Base-by-base conservation (phyloP, 1,284 basidiomycete genomes). In the Flammula alnicola region DNA sequence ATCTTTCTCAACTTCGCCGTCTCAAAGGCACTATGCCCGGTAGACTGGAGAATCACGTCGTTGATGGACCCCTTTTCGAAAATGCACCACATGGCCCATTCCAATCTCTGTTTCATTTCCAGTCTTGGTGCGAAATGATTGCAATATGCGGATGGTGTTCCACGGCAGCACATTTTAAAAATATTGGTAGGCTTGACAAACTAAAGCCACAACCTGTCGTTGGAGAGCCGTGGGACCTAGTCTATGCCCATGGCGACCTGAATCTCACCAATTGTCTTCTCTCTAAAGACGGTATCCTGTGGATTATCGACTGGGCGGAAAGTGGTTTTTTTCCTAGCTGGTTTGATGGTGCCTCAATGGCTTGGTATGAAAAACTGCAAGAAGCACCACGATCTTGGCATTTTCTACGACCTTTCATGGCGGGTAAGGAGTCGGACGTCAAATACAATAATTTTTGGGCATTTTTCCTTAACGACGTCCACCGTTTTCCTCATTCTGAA, bases 1-100 rank as follows among this genome's bases (percentile, higher is more conserved):
- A 70, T 47, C 30, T 68, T 19, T 49, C 58, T 16, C 65, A 68
- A 40, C 58, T 68, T 10, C 64, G 59, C 16, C 47, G 48, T 11
- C 30, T 66, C 5, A 54, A 16, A 17, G 19, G 43, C 4, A 9
- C 26, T 3, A 29, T 33, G 12, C 49, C 42, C 2, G 49, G 44
- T 17, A 6, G 16, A 20, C 12, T 40, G 25, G 25, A 30, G 5
- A 32, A 16, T 10, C 37, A 37, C 17, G 20, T 29, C 14, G 19
- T 20, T 12, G 17, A 16, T 2, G 44, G 33, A 14, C n/a, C 31
- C 23, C 11, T 16, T 44, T 27, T 43, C 43, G 11, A 29, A n/a
- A 5, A 11, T 12, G 6, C 17, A 5, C 5, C 12, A 26, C 26
- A 25, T 14, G 31, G 45, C 7, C 44, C 45, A n/a, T 44, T 52